phyloP scores from a whole-genome alignment of 192 early-diverging fungal species.

The Geranomyces michiganensis region DNA sequence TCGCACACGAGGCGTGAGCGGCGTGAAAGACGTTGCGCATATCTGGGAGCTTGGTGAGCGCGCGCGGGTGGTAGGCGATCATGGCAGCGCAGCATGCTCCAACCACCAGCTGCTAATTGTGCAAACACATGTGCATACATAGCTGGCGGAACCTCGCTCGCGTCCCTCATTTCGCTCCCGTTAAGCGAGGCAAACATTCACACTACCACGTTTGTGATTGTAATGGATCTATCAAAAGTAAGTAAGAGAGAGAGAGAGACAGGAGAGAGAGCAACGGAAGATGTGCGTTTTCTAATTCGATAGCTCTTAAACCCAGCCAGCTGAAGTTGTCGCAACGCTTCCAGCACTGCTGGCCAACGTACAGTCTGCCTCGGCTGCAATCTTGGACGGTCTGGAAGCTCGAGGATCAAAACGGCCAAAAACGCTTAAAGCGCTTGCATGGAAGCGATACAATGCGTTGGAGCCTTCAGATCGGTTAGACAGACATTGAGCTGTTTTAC shows the following conservation, averaged over 20 bases:
- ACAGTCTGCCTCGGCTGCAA: constrained; percentile 24
- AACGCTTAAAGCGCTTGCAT: constrained; percentile 37
- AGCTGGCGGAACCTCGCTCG: constrained; percentile 52
- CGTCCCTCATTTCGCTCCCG: constrained; percentile 50
- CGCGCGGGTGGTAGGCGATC: not conserved
- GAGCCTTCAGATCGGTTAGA: not conserved
- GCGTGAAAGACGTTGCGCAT: constrained; percentile 55
- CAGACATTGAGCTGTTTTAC: too few species aligned
- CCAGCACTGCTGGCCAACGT: constrained; percentile 41
- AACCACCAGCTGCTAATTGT: too few species aligned
- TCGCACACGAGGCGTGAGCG: constrained; percentile 44
- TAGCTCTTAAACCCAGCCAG: too few species aligned
- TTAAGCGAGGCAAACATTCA: constrained; percentile 55
- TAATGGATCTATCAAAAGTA: constrained; percentile 53
- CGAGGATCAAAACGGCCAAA: constrained; percentile 56
- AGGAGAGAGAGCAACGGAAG: too few species aligned
- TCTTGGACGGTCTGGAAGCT: constrained; percentile 46
- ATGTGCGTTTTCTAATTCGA: too few species aligned
- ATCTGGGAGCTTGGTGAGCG: constrained; percentile 56
- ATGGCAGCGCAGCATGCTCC: too few species aligned
- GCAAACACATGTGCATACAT: too few species aligned
- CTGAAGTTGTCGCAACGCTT: constrained; percentile 36
- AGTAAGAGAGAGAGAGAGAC: too few species aligned
- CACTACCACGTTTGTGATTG: constrained; percentile 45
- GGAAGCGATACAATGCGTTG: constrained; percentile 1